Percentiles rank a stretch among this genome's conserved stretches.
These are phyloP conservation scores for Stereum hirsutum DNA, from an alignment of 1,284 basidiomycete genomes.

Conservation along the genomic window DNA sequence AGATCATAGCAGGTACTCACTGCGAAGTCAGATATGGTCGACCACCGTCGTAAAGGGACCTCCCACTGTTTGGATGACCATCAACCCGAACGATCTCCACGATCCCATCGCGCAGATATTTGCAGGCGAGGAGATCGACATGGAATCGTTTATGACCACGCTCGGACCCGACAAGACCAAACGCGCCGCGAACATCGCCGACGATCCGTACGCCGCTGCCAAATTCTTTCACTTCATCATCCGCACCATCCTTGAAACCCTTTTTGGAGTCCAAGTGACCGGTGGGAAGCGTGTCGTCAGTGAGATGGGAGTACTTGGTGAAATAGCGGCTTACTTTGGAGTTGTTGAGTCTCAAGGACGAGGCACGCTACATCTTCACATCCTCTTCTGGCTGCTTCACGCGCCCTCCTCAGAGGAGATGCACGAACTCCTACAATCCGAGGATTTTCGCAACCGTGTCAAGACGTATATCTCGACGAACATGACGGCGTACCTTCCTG, in stretches of 20 bases:
- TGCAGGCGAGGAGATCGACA: constrained; percentile 26
- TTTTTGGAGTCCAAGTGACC: constrained; percentile 25
- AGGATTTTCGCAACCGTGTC: constrained; percentile 18
- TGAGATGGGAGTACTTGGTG: constrained; percentile 14
- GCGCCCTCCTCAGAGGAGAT: constrained; percentile 20
- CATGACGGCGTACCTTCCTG: constrained; percentile 18
- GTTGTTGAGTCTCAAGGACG: constrained; percentile 20
- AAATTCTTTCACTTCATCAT: constrained; percentile 32
- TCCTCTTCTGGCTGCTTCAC: constrained; percentile 19
- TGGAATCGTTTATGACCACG: constrained; percentile 21
- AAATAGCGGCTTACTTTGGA: constrained; percentile 18
- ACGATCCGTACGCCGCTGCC: constrained; percentile 27
- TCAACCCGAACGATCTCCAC: constrained; percentile 22
- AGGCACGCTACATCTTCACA: constrained; percentile 20
- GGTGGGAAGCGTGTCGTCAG: constrained; percentile 8
- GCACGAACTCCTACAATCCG: constrained; percentile 13
- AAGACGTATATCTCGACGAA: constrained; percentile 18
- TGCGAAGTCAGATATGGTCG: background rate
- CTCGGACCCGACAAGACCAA: constrained; percentile 18
- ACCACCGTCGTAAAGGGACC: background rate
- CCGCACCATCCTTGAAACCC: constrained; percentile 16
- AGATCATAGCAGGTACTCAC: background rate
- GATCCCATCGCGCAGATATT: constrained; percentile 27
- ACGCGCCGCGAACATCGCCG: constrained; percentile 22
- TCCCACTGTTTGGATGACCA: constrained; percentile 15